Evolutionary conservation across 1,284 basidiomycete species (phyloP).

Genomic region (Rhodotorula glutinis): DNA sequence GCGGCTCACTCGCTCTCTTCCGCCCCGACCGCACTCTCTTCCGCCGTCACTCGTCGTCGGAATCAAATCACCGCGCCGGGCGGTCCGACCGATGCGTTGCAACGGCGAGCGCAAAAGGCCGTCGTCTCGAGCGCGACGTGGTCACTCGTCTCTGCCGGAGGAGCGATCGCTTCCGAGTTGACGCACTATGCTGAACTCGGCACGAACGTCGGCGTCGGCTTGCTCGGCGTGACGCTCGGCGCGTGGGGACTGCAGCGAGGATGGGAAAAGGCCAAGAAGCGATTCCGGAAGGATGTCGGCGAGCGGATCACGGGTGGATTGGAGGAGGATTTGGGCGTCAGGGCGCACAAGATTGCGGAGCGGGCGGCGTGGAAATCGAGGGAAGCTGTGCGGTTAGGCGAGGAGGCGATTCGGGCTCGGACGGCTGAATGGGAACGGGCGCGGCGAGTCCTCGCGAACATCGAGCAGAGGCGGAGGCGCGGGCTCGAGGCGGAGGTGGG

Average conservation of each 20-base stretch:
- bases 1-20: neutral
- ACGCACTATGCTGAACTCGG: conserved; percentile 41
- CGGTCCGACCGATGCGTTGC: conserved; percentile 36
- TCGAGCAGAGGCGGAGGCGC: neutral
- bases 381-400: neutral
- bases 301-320: conserved; percentile 28
- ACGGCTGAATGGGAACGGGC: neutral
- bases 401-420: neutral
- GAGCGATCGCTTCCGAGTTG: conserved; percentile 13
- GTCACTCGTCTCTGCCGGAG: conserved; percentile 6
- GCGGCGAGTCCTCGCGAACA: neutral
- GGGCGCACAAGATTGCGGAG: conserved; percentile 2
- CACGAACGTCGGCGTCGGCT: conserved; percentile 43
- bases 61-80: conserved; percentile 36
- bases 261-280: conserved; percentile 44
- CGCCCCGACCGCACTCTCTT: conserved; percentile 17
- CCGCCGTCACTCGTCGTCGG: conserved; percentile 27
- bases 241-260: conserved; percentile 47
- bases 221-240: conserved; percentile 43
- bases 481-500: too few relatives aligned
- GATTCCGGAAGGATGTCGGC: conserved; percentile 45
- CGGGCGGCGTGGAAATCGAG: conserved; percentile 4
- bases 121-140: conserved; percentile 2
- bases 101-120: conserved; percentile 32
- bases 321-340: conserved; percentile 34